A percentile compares a stretch with the other conserved stretches of the same genome.
These are phyloP conservation scores for Nannochloropsis gaditana DNA, from an alignment of 108 stramenopile species.

Conservation along the genomic window DNA sequence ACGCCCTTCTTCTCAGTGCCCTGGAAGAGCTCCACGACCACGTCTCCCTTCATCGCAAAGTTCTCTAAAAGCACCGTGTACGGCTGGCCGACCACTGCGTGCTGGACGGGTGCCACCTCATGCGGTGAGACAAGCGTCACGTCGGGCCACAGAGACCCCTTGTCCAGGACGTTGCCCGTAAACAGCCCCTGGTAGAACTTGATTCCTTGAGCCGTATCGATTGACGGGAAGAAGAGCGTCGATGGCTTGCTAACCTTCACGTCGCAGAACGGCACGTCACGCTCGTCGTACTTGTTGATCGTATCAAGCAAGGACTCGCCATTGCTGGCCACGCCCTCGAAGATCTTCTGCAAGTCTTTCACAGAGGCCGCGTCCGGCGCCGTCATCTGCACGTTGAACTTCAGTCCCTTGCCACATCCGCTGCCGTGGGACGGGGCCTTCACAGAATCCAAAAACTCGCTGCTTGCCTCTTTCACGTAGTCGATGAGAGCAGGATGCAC, in stretches of 20 bases:
- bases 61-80: not conserved
- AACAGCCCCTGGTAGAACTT: not conserved
- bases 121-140: not conserved
- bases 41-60: not conserved
- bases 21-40: slow-evolving; percentile 3
- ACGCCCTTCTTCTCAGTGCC: not conserved
- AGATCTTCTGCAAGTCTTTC: not conserved
- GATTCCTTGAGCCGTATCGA: not conserved
- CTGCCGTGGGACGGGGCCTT: not conserved
- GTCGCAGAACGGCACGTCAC: not conserved
- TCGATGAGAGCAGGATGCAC: not conserved
- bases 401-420: not conserved
- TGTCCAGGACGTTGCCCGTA: not conserved
- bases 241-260: not conserved
- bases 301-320: not conserved
- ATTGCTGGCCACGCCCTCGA: not conserved
- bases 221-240: not conserved
- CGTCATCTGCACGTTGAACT: not conserved
- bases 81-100: not conserved
- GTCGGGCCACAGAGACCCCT: not conserved
- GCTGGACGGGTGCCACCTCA: slow-evolving; percentile 8
- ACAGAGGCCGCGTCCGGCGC: not conserved
- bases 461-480: not conserved
- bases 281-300: not conserved
- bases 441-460: not conserved